A percentile compares a stretch with the other conserved stretches of the same genome.
Evolutionary conservation across 148 eudicot genomes (phyloP).

Genomic region (Drosera capensis): DNA sequence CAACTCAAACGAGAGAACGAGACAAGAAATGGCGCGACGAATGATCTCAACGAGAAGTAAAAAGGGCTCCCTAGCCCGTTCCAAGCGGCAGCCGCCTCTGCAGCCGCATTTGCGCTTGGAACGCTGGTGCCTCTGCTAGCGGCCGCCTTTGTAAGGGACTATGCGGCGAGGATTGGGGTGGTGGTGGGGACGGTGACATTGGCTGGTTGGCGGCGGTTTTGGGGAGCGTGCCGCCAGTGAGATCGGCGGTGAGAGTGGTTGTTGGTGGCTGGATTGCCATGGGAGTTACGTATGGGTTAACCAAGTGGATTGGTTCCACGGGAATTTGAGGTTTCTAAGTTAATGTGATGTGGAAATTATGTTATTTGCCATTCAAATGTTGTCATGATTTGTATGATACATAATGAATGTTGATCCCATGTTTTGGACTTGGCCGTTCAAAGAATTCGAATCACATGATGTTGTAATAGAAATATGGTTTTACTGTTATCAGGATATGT

Average conservation of each 20-base stretch:
- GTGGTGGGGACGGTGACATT: conserved; percentile 17
- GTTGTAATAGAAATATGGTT: too few relatives aligned
- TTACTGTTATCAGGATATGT: too few relatives aligned
- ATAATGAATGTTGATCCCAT: too few relatives aligned
- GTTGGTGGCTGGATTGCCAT: conserved; percentile 34
- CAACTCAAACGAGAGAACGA: conserved; percentile 9
- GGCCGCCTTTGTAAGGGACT: conserved; percentile 14
- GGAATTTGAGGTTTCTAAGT: too few relatives aligned
- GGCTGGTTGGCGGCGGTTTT: conserved; percentile 24
- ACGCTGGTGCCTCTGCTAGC: conserved; percentile 21
- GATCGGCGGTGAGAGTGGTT: conserved; percentile 20
- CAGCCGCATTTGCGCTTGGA: conserved; percentile 6
- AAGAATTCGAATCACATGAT: too few relatives aligned
- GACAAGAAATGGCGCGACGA: background rate
- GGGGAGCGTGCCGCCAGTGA: conserved; percentile 16
- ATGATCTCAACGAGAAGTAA: background rate
- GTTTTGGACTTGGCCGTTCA: too few relatives aligned
- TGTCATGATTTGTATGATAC: too few relatives aligned
- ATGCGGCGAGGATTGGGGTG: conserved; percentile 17
- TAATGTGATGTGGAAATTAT: too few relatives aligned
- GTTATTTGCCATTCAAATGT: too few relatives aligned
- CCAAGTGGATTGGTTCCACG: background rate
- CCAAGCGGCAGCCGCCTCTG: conserved; percentile 15
- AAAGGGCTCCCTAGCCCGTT: conserved; percentile 8
- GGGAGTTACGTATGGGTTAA: conserved; percentile 9